These are phyloP conservation scores for Sinapis alba DNA, from an alignment of 441 rosid species.

Conservation along the genomic window DNA sequence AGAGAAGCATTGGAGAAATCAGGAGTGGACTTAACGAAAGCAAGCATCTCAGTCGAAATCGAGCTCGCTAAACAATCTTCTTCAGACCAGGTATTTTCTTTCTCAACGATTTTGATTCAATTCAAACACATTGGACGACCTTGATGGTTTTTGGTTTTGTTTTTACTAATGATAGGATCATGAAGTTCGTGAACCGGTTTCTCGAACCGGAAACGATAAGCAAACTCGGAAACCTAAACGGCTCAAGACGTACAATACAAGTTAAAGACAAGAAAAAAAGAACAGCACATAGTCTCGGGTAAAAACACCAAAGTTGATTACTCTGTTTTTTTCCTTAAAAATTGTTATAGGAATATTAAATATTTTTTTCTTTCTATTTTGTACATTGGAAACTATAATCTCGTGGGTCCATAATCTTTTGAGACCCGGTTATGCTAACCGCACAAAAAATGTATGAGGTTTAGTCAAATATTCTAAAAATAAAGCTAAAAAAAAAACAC, in stretches of 20 bases:
- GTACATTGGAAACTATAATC: conserved; percentile 29
- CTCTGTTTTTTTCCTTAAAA: conserved; percentile 14
- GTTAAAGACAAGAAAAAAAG: not conserved
- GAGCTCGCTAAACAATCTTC: conserved; percentile 67
- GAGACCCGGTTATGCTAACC: conserved; percentile 39
- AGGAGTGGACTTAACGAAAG: conserved; percentile 82
- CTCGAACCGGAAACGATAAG: conserved; percentile 31
- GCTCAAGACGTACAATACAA: conserved; percentile 31
- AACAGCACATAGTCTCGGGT: conserved; percentile 14
- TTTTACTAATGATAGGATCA: conserved; percentile 19
- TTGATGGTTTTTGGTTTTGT: not conserved
- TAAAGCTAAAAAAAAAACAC: too few relatives aligned
- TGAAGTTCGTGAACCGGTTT: conserved; percentile 21
- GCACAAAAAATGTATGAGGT: not conserved
- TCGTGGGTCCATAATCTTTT: conserved; percentile 31
- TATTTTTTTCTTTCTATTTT: conserved; percentile 2
- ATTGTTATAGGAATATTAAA: conserved; percentile 23
- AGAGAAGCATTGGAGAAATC: conserved; percentile 73
- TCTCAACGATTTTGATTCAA: conserved; percentile 10
- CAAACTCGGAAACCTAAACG: conserved; percentile 42
- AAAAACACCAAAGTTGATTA: conserved; percentile 19
- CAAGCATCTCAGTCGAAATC: conserved; percentile 83
- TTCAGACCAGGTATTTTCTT: conserved; percentile 29
- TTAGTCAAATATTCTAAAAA: too few relatives aligned
- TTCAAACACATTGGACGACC: not conserved